Base-by-base conservation (phyloP, 75 land plant species). In the Cryptomeria japonica region DNA sequence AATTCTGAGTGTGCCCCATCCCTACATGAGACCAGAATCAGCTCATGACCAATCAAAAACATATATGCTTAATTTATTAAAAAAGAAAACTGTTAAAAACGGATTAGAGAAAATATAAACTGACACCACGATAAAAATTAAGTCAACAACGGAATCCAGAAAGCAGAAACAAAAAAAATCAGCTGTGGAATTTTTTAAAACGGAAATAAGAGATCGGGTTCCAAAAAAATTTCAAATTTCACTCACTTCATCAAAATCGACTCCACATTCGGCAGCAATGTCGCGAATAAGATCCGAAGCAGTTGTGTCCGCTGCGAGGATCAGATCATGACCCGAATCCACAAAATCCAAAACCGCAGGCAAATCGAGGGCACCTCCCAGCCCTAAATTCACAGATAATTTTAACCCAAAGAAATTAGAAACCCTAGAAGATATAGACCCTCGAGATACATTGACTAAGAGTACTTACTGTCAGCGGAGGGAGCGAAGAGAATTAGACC, bases 211-310 rank as follows among this genome's bases (percentile, higher is more conserved):
- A 32, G 37, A 75, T 75, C 77, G 32, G 14, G 2, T 14, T 32
- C 12, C 77, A 32, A 75, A 75, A 32, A 32, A 11, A 13, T 12
- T 73, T 38, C 37, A 7, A 34, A 32, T 75, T 75, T 75, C 77
- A 58, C 89, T 86, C 3, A 93, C 99, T 93, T 98, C 99, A 89
- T 98, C 99, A 93, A 98, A 98, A 85, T 98, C 99, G 86, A 92
- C 97, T 7, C 99, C 99, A 79, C 96, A 96, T 44, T 98, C 99
- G 16, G 91, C 91, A 18, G 99, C 99, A 80, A 98, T 92, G 16
- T 93, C 94, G 15, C 96, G 93, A 39, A 98, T 95, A 80, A 96
- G 83, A 85, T 97, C 95, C n/a, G 99, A 98, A 0, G 96, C 93
- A 51, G 75, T 84, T 1, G 89, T 73, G 86, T 93, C 97, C 16